Evolutionary conservation across 306 rosid species (phyloP), one percentile per base, ranked within the genome.

Genomic region (Quercus berberidifolia): DNA sequence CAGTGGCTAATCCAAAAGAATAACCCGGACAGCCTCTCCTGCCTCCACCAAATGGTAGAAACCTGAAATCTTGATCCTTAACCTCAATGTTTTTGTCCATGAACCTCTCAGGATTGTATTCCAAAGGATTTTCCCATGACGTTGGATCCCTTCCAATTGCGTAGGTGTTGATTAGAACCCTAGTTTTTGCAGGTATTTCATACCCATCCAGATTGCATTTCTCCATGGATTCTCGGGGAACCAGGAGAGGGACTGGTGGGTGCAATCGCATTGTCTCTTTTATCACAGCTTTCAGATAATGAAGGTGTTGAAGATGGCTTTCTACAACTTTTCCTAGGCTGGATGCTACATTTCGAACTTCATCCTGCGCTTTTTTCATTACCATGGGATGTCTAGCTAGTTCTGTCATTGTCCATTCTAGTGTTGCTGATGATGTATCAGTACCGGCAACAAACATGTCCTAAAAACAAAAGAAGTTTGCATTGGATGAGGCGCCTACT

Each of bases 191-290:
- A 0, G 84, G 79, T 46, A 76, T 75, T 12, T 78, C 73, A n/a
- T 81, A 84, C 35, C 84, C 84, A 17, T 73, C 82, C 1, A 87
- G 72, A n/a, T 13, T 71, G 76, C 83, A 76, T 13, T 76, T 78
- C 51, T 73, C 80, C 68, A 38, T 81, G 12, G 90, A 84, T 73
- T 87, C 90, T 81, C 88, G 77, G n/a, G 84, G 86, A n/a, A 86
- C 84, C 3, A 69, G 74, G 0, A 78, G 82, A 18, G 90, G 85
- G 55, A 74, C 90, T 0, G 86, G 82, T 1, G 86, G 84, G 59
- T 78, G 85, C 69, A 83, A n/a, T 10, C 87, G 65, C 64, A 81
- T 69, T 5, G 82, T 70, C 84, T 87, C 87, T 43, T 86, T 87
- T 5, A 84, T 63, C 4, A 69, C 86, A 10, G 85, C 85, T 76